Base-by-base conservation (phyloP, 176 grass and related monocot genomes). In the Tillandsia leiboldiana region DNA sequence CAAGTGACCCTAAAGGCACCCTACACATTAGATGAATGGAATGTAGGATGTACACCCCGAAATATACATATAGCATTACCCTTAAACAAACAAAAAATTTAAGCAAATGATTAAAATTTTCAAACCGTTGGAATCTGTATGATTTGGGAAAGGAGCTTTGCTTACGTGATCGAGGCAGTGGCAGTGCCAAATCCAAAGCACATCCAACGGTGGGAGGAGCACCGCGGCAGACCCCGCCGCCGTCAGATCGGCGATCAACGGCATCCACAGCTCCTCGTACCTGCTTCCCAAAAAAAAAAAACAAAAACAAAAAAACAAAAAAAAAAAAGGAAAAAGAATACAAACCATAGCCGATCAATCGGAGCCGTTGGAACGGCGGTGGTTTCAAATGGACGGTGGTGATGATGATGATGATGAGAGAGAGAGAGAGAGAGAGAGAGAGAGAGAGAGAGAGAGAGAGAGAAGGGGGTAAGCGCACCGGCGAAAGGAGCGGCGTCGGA, bases 251-350 rank as follows among this genome's bases (percentile, higher is more conserved):
- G 86, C 72, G 2, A 78, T 80, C 67, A 96, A 66, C 29, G 88
- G 88, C 86, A 96, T 74, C 92, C 92, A 96, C 9, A 96, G 64
- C 59, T 75, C 83, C 64, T 96, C 92, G 73, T 96, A 96, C 83
- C 92, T 87, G 75, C 52, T 72, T 17, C 42, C 59, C 42, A 12
- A 49, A 75, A 62, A 51, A 49, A 83, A 49, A 18, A 12, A 4
- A 24, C 8, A 8, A 68, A n/a, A 50, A 18, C n/a, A n/a, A n/a
- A n/a, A 18, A 12, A 4, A 24, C 8, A 8, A 68, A n/a, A 50
- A 18, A 52, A 78, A 15, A 59, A 75, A 24, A 24, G 1, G 24
- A 24, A 24, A 24, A 24, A 24, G 24, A 24, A 24, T 11, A 11
- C 17, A 42, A 17, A 3, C 53, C 15, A 0, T 18, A 63, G 17